A percentile compares a stretch with the other conserved stretches of the same genome.
phyloP scores from a whole-genome alignment of 805 yeast species.

The Jamesozyma gamospora region DNA sequence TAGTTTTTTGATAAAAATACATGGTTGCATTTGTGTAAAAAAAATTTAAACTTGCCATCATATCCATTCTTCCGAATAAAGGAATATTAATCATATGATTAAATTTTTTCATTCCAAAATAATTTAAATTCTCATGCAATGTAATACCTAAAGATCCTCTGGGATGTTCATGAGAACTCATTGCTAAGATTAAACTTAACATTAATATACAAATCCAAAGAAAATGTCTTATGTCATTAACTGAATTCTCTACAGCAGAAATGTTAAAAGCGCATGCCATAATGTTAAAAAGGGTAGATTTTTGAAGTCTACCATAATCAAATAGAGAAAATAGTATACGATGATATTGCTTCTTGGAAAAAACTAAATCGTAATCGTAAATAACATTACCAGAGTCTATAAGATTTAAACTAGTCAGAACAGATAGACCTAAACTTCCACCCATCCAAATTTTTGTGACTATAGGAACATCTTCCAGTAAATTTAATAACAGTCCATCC shows the following conservation, averaged over 20 bases:
- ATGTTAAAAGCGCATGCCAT: slow-evolving; percentile 16
- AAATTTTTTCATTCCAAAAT: slow-evolving; percentile 15
- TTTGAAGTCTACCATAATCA: slow-evolving; percentile 29
- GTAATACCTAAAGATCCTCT: slow-evolving; percentile 18
- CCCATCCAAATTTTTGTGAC: slow-evolving; percentile 33
- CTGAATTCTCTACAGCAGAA: slow-evolving; percentile 21
- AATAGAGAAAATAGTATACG: slow-evolving; percentile 32
- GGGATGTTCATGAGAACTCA: slow-evolving; percentile 22
- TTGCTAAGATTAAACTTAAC: slow-evolving; percentile 10
- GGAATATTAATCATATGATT: slow-evolving; percentile 12
- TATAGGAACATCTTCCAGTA: slow-evolving; percentile 29
- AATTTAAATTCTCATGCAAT: slow-evolving; percentile 23
- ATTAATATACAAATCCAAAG: slow-evolving; percentile 20
- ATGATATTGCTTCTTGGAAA: slow-evolving; percentile 31
- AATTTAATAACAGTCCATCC: slow-evolving; percentile 24
- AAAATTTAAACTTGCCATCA: slow-evolving; percentile 16
- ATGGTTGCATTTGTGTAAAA: slow-evolving; percentile 16
- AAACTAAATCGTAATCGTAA: slow-evolving; percentile 32
- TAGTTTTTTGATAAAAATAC: slow-evolving; percentile 13
- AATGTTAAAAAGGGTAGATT: slow-evolving; percentile 17
- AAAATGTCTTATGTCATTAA: slow-evolving; percentile 15
- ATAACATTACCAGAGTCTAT: slow-evolving; percentile 26
- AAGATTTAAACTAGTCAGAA: slow-evolving; percentile 28
- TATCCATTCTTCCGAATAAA: slow-evolving; percentile 16
- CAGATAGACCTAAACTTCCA: slow-evolving; percentile 30